Evolutionary conservation across 306 rosid species (phyloP).

Genomic region (Pachyrhizus erosus): DNA sequence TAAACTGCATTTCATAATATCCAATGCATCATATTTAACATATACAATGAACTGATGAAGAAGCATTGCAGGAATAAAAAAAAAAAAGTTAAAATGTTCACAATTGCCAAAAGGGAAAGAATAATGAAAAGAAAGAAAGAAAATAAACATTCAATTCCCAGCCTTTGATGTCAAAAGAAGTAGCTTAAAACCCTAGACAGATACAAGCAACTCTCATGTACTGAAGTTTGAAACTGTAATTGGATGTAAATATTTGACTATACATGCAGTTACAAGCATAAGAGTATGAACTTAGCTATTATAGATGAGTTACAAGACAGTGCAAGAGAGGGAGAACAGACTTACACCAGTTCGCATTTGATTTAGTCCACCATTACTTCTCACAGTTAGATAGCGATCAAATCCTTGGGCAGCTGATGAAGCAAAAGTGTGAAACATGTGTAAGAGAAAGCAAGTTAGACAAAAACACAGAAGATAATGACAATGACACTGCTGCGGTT

Average conservation of each 20-base stretch:
- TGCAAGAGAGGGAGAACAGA: conserved; percentile 38
- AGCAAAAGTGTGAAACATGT: conserved; percentile 29
- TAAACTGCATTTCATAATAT: conserved; percentile 15
- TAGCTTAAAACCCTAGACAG: conserved; percentile 1
- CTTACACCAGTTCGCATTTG: conserved; percentile 99
- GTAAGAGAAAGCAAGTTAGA: conserved; percentile 9
- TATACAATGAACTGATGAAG: not conserved
- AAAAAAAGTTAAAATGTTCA: not conserved
- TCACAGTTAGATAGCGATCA: conserved; percentile 78
- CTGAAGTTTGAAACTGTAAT: conserved; percentile 21
- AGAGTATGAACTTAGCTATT: not conserved
- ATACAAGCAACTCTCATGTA: conserved; percentile 16
- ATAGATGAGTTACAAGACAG: conserved; percentile 2
- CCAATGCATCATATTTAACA: conserved; percentile 25
- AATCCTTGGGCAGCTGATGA: conserved; percentile 64
- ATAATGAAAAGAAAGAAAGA: not conserved
- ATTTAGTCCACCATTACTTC: conserved; percentile 90
- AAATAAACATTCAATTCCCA: conserved; percentile 7
- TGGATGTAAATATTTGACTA: not conserved
- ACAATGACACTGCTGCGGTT: conserved; percentile 15
- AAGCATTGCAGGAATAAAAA: conserved; percentile 11
- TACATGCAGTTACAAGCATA: conserved; percentile 20
- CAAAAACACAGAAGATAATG: not conserved
- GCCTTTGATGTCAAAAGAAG: conserved; percentile 14
- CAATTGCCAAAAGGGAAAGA: conserved; percentile 17